Percentiles rank a stretch among this genome's conserved stretches.
phyloP scores from a whole-genome alignment of 345 rosid species.

The Toxicodendron radicans region DNA sequence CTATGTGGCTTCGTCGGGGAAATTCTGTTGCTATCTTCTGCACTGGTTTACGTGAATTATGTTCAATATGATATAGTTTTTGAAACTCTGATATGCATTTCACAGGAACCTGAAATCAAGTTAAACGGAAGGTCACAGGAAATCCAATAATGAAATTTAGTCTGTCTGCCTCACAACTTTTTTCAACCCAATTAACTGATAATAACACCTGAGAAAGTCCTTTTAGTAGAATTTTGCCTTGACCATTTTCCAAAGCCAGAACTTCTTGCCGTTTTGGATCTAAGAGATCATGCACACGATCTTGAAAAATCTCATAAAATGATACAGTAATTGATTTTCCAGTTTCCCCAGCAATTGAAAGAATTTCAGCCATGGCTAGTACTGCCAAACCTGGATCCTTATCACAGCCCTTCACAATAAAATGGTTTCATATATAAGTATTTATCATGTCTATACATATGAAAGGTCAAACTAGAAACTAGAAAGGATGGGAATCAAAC shows the following conservation, averaged over 20 bases:
- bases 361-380: slow-evolving; percentile 46
- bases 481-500: slow-evolving; percentile 21
- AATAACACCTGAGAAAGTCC: slow-evolving; percentile 70
- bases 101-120: slow-evolving; percentile 46
- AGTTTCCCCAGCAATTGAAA: slow-evolving; percentile 41
- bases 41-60: slow-evolving; percentile 27
- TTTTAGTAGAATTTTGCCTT: slow-evolving; percentile 61
- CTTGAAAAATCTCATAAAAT: slow-evolving; percentile 52
- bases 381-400: slow-evolving; percentile 49
- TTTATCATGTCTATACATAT: neutral
- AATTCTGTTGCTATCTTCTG: slow-evolving; percentile 36
- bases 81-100: slow-evolving; percentile 54
- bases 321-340: slow-evolving; percentile 44
- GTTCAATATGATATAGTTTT: slow-evolving; percentile 35
- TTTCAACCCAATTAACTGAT: neutral
- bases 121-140: slow-evolving; percentile 8
- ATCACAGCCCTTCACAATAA: slow-evolving; percentile 51
- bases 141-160: neutral
- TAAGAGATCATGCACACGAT: slow-evolving; percentile 52
- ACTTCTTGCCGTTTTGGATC: slow-evolving; percentile 46
- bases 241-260: slow-evolving; percentile 42
- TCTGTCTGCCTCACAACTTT: neutral
- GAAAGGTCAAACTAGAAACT: neutral
- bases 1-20: slow-evolving; percentile 49
- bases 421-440: neutral